Evolutionary conservation across 352 stramenopile genomes (phyloP).

Genomic region (Globisporangium megalacanthum): DNA sequence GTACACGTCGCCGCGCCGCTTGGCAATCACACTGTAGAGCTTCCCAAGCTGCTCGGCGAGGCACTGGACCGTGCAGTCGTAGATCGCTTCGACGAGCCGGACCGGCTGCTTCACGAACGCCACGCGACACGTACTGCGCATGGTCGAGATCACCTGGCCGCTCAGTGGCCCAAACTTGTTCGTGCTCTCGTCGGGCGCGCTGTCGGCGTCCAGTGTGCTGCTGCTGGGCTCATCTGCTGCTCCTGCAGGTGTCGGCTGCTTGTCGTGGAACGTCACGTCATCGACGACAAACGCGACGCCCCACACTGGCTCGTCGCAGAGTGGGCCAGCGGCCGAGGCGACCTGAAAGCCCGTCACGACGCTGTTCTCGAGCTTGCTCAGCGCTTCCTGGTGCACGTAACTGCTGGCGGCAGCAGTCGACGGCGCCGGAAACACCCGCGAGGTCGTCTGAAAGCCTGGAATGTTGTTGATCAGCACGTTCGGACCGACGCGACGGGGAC

Average conservation of each 20-base stretch:
- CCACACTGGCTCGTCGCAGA: constrained; percentile 90
- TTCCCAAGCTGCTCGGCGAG: constrained; percentile 90
- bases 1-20: constrained; percentile 88
- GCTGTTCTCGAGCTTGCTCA: constrained; percentile 72
- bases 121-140: constrained; percentile 66
- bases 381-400: constrained; percentile 18
- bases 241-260: constrained; percentile 18
- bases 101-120: constrained; percentile 82
- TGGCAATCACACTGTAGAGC: constrained; percentile 93
- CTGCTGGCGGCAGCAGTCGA: background rate
- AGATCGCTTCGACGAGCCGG: constrained; percentile 90
- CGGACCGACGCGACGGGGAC: constrained; percentile 59
- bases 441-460: constrained; percentile 21
- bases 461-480: constrained; percentile 83
- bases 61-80: constrained; percentile 85
- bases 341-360: constrained; percentile 84
- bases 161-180: constrained; percentile 64
- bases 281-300: constrained; percentile 88
- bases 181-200: constrained; percentile 8
- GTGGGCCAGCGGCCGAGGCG: constrained; percentile 66
- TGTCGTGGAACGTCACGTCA: constrained; percentile 54
- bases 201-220: constrained; percentile 6
- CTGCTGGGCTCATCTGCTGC: background rate
- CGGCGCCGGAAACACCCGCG: constrained; percentile 4
- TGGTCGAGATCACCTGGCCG: constrained; percentile 77